Conservation (phyloP, 1,284 basidiomycete genomes). For the Fomes fomentarius region DNA sequence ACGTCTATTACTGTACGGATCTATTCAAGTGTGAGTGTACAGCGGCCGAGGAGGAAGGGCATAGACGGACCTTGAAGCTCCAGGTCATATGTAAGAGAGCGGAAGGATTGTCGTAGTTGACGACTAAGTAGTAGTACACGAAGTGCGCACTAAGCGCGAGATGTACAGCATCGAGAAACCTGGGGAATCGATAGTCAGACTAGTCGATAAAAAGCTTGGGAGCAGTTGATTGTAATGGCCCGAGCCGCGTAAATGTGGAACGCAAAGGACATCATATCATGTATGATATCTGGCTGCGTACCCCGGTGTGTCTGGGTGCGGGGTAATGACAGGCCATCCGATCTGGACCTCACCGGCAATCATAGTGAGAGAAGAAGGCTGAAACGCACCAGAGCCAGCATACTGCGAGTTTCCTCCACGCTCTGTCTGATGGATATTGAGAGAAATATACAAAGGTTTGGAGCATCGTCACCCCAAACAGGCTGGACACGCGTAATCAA, state of each 20-base stretch:
- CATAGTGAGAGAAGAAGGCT: too few species aligned
- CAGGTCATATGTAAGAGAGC: slow-evolving; percentile 24
- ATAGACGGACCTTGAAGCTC: slow-evolving; percentile 28
- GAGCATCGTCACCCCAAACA: slow-evolving; percentile 44
- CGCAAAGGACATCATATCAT: too few species aligned
- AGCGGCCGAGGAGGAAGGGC: neutral
- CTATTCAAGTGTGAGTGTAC: slow-evolving; percentile 4
- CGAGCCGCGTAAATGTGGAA: too few species aligned
- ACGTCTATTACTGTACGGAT: slow-evolving; percentile 27
- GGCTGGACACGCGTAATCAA: slow-evolving; percentile 30
- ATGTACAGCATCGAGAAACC: slow-evolving; percentile 29
- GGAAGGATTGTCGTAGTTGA: slow-evolving; percentile 22
- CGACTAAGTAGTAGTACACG: slow-evolving; percentile 30
- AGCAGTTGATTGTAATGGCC: too few species aligned
- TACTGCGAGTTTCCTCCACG: slow-evolving; percentile 42
- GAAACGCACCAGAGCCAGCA: slow-evolving; percentile 31
- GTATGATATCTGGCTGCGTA: too few species aligned
- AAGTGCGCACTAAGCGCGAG: slow-evolving; percentile 27
- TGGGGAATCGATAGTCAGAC: slow-evolving; percentile 4
- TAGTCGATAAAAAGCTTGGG: neutral
- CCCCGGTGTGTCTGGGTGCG: too few species aligned
- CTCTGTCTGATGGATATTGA: slow-evolving; percentile 40
- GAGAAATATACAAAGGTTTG: slow-evolving; percentile 45
- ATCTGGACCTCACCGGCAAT: too few species aligned
- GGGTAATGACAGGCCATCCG: too few species aligned